Base-by-base conservation (phyloP, 352 stramenopile genomes). In the Phytophthora fragariae region DNA sequence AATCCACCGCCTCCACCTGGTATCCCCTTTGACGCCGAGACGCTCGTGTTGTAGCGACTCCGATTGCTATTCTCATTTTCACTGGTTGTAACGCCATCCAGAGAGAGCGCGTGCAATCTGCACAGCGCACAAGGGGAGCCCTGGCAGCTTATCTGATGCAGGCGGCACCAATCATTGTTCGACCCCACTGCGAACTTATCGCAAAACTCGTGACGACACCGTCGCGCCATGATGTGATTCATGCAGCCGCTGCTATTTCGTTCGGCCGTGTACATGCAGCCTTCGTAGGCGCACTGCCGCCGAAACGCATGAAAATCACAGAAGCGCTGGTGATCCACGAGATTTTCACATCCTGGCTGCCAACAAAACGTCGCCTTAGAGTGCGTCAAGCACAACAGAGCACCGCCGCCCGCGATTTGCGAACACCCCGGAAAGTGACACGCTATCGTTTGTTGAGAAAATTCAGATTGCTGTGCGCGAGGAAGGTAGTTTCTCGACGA, bases 181-280 rank as follows among this genome's bases (percentile, higher is more conserved):
- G 53, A 64, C 8, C 72, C 68, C n/a, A 76, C 75, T 5, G 78
- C 80, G 68, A 91, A 92, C 60, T 93, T 91, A 56, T 83, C 83
- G 58, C 86, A 93, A 50, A 85, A 76, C 11, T 80, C 77, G 54
- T 93, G 86, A 56, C 79, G 79, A 61, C 86, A 93, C 24, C 73
- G 78, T 12, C 62, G 68, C 24, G 79, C 82, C 66, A 83, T 69
- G 10, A 39, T 57, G 64, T 93, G 86, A 35, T 80, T 72, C 33
- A 70, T 27, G 56, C 86, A 93, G 29, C 85, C 83, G 33, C 81
- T 87, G 14, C 41, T 57, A 61, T 76, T 60, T 14, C 65, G 60
- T 27, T 77, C 73, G 0, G 83, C 74, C 7, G 54, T 72, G 58
- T 84, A 84, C 39, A 74, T 70, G 52, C 86, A 93, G 5, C 77